Evolutionary conservation across 768 basidiomycete species (phyloP).

Genomic region (Tylopilus balloui): DNA sequence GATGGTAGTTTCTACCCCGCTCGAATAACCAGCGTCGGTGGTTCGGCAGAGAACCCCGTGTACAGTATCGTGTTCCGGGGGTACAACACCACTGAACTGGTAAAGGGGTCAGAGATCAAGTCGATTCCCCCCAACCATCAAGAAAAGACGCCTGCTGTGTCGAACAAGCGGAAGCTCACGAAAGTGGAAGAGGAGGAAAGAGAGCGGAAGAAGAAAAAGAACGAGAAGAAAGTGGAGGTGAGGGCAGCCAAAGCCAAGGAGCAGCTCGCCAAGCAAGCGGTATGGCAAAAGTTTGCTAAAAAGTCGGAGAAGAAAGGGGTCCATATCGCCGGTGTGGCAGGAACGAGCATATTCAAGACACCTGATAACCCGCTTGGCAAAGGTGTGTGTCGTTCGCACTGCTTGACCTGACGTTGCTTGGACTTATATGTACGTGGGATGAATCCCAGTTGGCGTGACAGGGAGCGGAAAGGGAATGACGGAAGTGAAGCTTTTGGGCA

Average conservation of each 20-base stretch:
- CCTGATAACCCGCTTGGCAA: conserved; percentile 86
- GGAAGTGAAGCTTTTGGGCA: conserved; percentile 57
- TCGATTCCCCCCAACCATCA: conserved; percentile 56
- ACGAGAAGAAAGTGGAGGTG: conserved; percentile 86
- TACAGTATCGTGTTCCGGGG: conserved; percentile 90
- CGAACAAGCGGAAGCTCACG: conserved; percentile 72
- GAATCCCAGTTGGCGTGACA: conserved; percentile 74
- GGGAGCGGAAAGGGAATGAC: conserved; percentile 90
- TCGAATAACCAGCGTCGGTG: conserved; percentile 79
- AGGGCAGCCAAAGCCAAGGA: conserved; percentile 86
- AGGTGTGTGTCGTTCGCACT: conserved; percentile 48
- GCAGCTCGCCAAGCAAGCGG: conserved; percentile 75
- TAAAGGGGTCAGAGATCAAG: conserved; percentile 70
- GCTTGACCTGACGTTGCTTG: background rate
- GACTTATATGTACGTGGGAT: conserved; percentile 16
- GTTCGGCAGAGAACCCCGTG: conserved; percentile 74
- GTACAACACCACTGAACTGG: conserved; percentile 86
- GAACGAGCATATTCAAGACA: conserved; percentile 92
- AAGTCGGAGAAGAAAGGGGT: conserved; percentile 92
- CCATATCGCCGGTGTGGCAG: conserved; percentile 81
- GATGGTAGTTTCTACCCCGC: conserved; percentile 89
- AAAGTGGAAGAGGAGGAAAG: conserved; percentile 83
- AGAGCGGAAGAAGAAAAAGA: conserved; percentile 90
- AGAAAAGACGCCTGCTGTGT: conserved; percentile 34
- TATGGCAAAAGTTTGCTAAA: conserved; percentile 95